Evolutionary conservation across 306 rosid genomes (phyloP), one percentile per base, ranked within the genome.

Genomic region (Astragalus glycyphyllos): DNA sequence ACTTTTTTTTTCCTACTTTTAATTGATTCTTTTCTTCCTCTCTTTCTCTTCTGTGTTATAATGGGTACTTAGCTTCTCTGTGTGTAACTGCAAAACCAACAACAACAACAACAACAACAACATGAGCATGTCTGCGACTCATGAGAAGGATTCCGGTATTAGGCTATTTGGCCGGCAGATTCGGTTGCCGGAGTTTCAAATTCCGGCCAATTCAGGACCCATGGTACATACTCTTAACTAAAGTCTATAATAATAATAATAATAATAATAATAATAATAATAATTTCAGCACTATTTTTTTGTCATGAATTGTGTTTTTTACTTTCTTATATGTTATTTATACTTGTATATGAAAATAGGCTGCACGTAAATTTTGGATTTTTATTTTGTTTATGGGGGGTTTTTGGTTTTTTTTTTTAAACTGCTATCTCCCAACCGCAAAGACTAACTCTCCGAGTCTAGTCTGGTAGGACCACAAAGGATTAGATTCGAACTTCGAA

Each of bases 151-250:
- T 85, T 77, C 63, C 10, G 88, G 81, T 60, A 84, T 90, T 40
- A 87, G 55, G 79, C 89, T 90, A 63, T 90, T 87, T 59, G 96
- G 96, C 12, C 71, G 83, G 58, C 84, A 80, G 65, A 87, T 90
- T 80, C 85, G 88, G 31, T 26, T 84, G 68, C 79, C 86, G 64
- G 83, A 78, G 73, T 78, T 72, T 66, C 87, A 68, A 81, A 81
- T 82, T 84, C 81, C 84, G 58, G 58, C 68, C 65, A 82, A 59
- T 68, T 69, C 82, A 48, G 17, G 60, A 68, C 10, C 75, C 77
- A 77, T 8, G 88, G 86, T 84, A 82, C 75, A 26, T 35, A 16
- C 34, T 46, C 32, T 0, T 45, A 3, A 3, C 17, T 48, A 60
- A 35, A 29, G 26, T 3, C 11, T 6, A 17, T 15, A 26, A 10